These are phyloP conservation scores for Metschnikowia hibisci DNA, from an alignment of 805 yeast species.

Conservation along the genomic window DNA sequence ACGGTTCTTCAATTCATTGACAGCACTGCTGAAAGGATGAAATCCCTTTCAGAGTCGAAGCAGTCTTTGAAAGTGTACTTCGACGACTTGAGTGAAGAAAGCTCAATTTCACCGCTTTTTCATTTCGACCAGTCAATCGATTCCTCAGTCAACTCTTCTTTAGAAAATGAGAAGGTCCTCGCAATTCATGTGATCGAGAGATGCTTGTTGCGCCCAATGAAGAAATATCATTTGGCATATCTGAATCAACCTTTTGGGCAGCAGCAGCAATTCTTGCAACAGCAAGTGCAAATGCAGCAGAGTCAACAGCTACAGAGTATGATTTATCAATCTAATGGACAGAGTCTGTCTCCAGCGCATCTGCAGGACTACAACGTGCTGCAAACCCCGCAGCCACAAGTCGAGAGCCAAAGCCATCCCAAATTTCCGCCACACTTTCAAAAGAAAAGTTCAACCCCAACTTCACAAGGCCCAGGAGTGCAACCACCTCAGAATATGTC, in stretches of 20 bases:
- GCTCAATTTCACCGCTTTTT: slow-evolving; percentile 43
- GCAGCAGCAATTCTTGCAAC: slow-evolving; percentile 23
- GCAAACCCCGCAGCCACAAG: slow-evolving; percentile 1
- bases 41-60: slow-evolving; percentile 31
- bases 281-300: slow-evolving; percentile 29
- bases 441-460: not conserved
- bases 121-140: slow-evolving; percentile 37
- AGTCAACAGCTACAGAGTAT: slow-evolving; percentile 12
- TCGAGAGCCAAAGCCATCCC: not conserved
- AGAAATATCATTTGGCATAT: slow-evolving; percentile 44
- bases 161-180: slow-evolving; percentile 33
- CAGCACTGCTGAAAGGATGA: slow-evolving; percentile 42
- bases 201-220: slow-evolving; percentile 38
- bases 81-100: slow-evolving; percentile 24
- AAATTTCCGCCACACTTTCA: slow-evolving; percentile 6
- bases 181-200: slow-evolving; percentile 41
- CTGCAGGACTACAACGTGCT: not conserved
- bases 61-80: slow-evolving; percentile 40
- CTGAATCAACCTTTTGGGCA: slow-evolving; percentile 41
- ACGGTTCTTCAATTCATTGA: slow-evolving; percentile 47
- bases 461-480: not conserved
- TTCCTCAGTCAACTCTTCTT: slow-evolving; percentile 26
- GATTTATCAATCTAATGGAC: slow-evolving; percentile 1
- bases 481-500: slow-evolving; percentile 15
- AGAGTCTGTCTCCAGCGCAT: not conserved